Percentiles rank a stretch among this genome's conserved stretches.
Conservation (phyloP, 129 eudicot genomes). For the Tagetes patula region DNA sequence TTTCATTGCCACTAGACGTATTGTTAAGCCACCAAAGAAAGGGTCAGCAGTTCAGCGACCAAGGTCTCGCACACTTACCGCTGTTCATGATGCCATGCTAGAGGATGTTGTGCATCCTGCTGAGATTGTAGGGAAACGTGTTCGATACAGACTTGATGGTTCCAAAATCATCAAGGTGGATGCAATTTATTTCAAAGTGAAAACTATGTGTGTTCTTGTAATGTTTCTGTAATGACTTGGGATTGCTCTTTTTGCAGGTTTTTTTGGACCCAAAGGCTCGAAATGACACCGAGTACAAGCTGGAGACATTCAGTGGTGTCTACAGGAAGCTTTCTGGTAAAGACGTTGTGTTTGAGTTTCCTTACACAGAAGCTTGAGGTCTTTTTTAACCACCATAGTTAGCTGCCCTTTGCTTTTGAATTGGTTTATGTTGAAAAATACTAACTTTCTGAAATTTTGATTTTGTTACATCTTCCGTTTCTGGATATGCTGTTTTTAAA, state of each 20-base stretch:
- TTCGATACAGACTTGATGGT: slow-evolving; percentile 53
- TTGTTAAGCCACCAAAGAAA: slow-evolving; percentile 73
- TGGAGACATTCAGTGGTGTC: slow-evolving; percentile 71
- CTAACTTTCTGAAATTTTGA: slow-evolving; percentile 6
- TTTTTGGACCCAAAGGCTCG: slow-evolving; percentile 78
- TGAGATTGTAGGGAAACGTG: slow-evolving; percentile 41
- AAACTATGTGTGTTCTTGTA: neutral
- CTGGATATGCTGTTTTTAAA: neutral
- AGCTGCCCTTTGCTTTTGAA: slow-evolving; percentile 27
- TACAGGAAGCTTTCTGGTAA: slow-evolving; percentile 85
- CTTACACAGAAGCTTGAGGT: slow-evolving; percentile 46
- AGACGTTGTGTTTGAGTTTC: slow-evolving; percentile 77
- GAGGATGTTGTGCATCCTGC: slow-evolving; percentile 58
- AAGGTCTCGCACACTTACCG: slow-evolving; percentile 64
- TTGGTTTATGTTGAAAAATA: slow-evolving; percentile 21
- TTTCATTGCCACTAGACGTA: slow-evolving; percentile 62
- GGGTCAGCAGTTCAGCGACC: slow-evolving; percentile 77
- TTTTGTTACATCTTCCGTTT: neutral
- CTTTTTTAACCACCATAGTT: neutral
- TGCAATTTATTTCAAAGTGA: too few species aligned
- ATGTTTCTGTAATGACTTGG: neutral
- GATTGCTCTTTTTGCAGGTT: slow-evolving; percentile 32
- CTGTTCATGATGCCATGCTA: slow-evolving; percentile 73
- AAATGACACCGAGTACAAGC: slow-evolving; percentile 79
- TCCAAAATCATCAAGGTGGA: slow-evolving; percentile 68